Percentiles rank a stretch among this genome's conserved stretches.
Evolutionary conservation across 2,329 filamentous ascomycete species (phyloP).

Genomic region (Fusarium sp.): DNA sequence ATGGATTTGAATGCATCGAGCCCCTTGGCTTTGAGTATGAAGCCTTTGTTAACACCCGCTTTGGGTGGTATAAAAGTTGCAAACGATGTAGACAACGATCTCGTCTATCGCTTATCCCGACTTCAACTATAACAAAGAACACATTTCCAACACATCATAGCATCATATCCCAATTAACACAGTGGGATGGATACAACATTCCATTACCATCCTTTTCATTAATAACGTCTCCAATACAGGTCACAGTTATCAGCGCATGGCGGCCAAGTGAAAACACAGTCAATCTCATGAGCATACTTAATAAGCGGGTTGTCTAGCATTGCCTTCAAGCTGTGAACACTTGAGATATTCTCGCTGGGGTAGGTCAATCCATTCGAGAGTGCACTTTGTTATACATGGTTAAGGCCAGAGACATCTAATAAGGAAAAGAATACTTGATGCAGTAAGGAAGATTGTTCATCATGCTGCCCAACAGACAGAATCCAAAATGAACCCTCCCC

Average conservation of each 20-base stretch:
- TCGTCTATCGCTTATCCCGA: too few species aligned
- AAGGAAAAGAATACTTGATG: neutral
- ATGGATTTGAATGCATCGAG: too few species aligned
- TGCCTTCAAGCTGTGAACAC: neutral
- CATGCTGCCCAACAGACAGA: neutral
- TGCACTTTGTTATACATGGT: neutral
- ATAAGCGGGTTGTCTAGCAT: neutral
- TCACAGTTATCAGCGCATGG: too few species aligned
- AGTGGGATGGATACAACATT: neutral
- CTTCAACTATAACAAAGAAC: too few species aligned
- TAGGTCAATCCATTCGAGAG: neutral
- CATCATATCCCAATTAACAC: too few species aligned
- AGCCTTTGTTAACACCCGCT: too few species aligned
- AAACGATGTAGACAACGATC: neutral
- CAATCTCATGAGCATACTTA: neutral
- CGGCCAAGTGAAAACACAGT: too few species aligned
- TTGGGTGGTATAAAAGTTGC: too few species aligned
- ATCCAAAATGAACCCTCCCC: neutral
- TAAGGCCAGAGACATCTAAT: neutral
- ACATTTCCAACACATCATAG: too few species aligned
- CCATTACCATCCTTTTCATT: neutral
- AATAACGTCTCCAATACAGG: too few species aligned
- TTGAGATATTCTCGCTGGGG: neutral
- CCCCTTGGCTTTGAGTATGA: too few species aligned
- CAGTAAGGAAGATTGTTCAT: neutral